These are phyloP conservation scores for Urtica urens DNA, from an alignment of 306 rosid genomes.

Conservation along the genomic window DNA sequence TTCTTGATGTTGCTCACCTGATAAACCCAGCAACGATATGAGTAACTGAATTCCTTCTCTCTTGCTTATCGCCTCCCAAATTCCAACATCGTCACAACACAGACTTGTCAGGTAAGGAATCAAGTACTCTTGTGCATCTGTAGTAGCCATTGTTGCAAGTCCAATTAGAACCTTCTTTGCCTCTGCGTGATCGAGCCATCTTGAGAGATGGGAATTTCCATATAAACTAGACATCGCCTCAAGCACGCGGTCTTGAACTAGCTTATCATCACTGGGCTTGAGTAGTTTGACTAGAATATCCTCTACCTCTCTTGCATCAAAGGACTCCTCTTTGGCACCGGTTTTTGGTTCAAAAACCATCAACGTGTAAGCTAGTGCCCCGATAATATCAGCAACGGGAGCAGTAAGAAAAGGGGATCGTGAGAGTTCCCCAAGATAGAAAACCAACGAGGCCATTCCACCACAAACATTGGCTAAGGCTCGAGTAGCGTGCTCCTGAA, in stretches of 20 bases:
- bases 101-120: slow-evolving; percentile 66
- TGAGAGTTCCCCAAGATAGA: slow-evolving; percentile 88
- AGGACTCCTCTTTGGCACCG: slow-evolving; percentile 36
- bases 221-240: slow-evolving; percentile 97
- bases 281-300: slow-evolving; percentile 67
- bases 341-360: slow-evolving; percentile 65
- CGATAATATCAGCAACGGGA: slow-evolving; percentile 85
- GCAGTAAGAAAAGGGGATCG: slow-evolving; percentile 59
- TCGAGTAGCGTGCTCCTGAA: slow-evolving; percentile 71
- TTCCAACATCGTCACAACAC: slow-evolving; percentile 60
- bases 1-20: slow-evolving; percentile 97
- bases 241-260: slow-evolving; percentile 82
- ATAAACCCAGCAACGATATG: slow-evolving; percentile 69
- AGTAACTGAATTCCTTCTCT: slow-evolving; percentile 95
- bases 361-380: slow-evolving; percentile 87
- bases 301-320: slow-evolving; percentile 61
- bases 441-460: slow-evolving; percentile 75
- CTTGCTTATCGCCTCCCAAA: slow-evolving; percentile 85
- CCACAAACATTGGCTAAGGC: slow-evolving; percentile 89
- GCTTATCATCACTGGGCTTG: slow-evolving; percentile 64
- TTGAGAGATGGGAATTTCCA: slow-evolving; percentile 68
- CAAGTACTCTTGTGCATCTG: slow-evolving; percentile 70
- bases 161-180: slow-evolving; percentile 81
- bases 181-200: slow-evolving; percentile 58
- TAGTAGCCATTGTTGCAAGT: slow-evolving; percentile 72